A percentile compares a stretch with the other conserved stretches of the same genome.
phyloP scores from a whole-genome alignment of 2,329 filamentous ascomycete species.

The Colletotrichum filicis region DNA sequence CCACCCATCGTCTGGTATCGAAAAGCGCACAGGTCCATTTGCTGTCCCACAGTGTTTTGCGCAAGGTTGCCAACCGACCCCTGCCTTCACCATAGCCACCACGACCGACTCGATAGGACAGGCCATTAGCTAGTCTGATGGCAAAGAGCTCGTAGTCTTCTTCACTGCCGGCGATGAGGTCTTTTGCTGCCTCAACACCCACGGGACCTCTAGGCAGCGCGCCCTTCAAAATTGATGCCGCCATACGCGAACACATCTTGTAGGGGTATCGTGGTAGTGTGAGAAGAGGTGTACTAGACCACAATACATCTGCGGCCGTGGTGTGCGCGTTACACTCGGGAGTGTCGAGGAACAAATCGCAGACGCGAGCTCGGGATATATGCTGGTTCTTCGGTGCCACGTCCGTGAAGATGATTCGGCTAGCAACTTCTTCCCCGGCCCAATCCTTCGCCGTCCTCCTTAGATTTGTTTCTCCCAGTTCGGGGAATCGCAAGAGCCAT shows the following conservation, averaged over 20 bases:
- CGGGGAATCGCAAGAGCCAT: conserved; percentile 97
- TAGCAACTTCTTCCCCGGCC: conserved; percentile 87
- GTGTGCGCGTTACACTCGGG: conserved; percentile 99
- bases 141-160: conserved; percentile 86
- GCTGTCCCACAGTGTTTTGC: conserved; percentile 83
- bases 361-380: conserved; percentile 89
- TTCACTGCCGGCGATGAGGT: conserved; percentile 83
- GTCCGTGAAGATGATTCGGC: conserved; percentile 92
- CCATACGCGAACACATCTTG: conserved; percentile 99
- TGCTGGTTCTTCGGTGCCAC: conserved; percentile 95
- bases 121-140: conserved; percentile 70
- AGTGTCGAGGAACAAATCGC: conserved; percentile 95
- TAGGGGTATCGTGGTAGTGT: conserved; percentile 93
- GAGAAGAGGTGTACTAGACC: conserved; percentile 93
- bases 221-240: conserved; percentile 90
- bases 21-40: conserved; percentile 91
- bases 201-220: conserved; percentile 79
- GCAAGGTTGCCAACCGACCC: conserved; percentile 82
- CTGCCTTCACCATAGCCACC: conserved; percentile 62
- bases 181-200: conserved; percentile 74
- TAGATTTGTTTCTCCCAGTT: conserved; percentile 89
- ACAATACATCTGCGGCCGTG: conserved; percentile 94
- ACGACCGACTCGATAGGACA: conserved; percentile 65
- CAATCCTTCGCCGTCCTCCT: conserved; percentile 82
- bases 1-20: conserved; percentile 90